Base-by-base conservation (phyloP, 345 rosid genomes). In the Pistacia integerrima region DNA sequence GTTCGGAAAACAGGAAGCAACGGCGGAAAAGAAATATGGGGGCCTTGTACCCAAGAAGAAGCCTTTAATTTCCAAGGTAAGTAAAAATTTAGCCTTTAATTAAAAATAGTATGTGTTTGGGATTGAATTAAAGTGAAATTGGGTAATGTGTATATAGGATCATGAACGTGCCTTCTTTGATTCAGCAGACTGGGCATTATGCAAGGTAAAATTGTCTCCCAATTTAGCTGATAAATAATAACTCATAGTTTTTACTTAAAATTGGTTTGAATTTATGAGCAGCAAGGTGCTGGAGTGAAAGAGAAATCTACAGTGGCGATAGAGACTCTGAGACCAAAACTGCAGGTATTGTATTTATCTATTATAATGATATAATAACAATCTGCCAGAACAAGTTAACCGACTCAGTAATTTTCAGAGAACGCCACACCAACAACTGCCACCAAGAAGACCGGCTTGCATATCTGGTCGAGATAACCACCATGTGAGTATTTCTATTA, bases 131-230 rank as follows among this genome's bases (percentile, higher is more conserved):
- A 38, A 38, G 41, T 38, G 41, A 38, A 0, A 16, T 6, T 62
- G 16, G 60, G 14, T 64, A 52, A 12, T 17, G 62, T 61, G 76
- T 58, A 17, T 72, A 74, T 46, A 94, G 98, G 93, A 87, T 74
- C 83, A 87, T 46, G 92, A 85, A 79, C 94, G 96, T 75, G 91
- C 97, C 61, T 92, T 91, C 84, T 94, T 94, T 70, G 98, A 94
- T 82, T 94, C 98, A 30, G 98, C 98, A 3, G 98, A 94, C 57
- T 94, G 98, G 97, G 94, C 91, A 77, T 66, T 94, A 17, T 78
- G 85, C 72, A 94, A 94, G 94, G 98, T 94, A 85, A 10, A 18
- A 1, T 11, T 5, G 0, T 13, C 25, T 0, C 12, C 2, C 8
- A 25, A 8, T 28, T 11, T 48, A 4, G 14, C 0, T 30, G 33